Base-by-base conservation (phyloP, 192 early-diverging fungal species). In the Backusella morwellensis region DNA sequence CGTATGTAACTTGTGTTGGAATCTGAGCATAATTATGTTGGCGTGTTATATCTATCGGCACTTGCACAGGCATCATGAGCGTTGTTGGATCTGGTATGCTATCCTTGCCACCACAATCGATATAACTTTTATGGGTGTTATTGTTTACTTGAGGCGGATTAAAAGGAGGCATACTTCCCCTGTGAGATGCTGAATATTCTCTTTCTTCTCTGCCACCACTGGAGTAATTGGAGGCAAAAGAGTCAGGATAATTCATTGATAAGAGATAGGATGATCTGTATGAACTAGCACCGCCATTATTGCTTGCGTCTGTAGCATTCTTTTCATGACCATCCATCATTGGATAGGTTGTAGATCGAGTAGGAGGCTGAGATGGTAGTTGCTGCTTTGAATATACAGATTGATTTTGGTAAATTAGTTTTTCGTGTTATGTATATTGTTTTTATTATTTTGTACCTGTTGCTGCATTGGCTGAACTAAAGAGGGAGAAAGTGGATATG, bases 391-490 rank as follows among this genome's bases (percentile, higher is more conserved):
- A 50, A 21, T 52, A 23, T 41, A 42, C 44, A 34, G 21, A 26
- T 6, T 41, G 35, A 26, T 32, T 17, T 17, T 41, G 59, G 11
- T 59, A 38, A 5, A 26, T n/a, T 38, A 35, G 73, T 9, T 15
- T 23, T 14, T 14, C 56, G 40, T 35, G n/a, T 36, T 34, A 35
- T 63, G 35, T 0, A 29, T 32, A 3, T 32, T 32, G 1, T 26
- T 72, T 41, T 72, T 72, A 41, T 72, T 35, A 21, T 71, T 71
- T n/a, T 29, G 29, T 36, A 35, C 35, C 17, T 73, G 52, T 21
- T 73, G 72, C 35, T 59, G 52, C 23, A 34, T n/a, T 74, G 34
- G 21, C 38, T 44, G 34, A 21, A 6, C 35, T 6, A 38, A 44
- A 47, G 70, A 32, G 17, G 38, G 44, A 40, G 40, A 23, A 72